Evolutionary conservation across 352 stramenopile species (phyloP).

Genomic region (Thalassiosira allenii): DNA sequence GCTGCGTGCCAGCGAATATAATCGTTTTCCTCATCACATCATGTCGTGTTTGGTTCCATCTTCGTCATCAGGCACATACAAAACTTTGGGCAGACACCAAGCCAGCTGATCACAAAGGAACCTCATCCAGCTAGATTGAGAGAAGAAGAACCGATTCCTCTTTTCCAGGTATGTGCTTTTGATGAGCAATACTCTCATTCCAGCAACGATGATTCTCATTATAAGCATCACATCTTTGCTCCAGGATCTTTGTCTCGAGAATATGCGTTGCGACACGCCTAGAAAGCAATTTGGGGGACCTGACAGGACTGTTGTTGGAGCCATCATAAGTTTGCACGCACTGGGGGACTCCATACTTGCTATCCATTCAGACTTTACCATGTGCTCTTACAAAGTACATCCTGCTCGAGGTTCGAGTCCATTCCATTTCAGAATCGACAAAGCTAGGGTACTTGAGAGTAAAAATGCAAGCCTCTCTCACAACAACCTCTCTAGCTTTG

Average conservation of each 20-base stretch:
- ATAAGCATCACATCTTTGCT: background rate
- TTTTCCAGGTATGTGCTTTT: slow-evolving; percentile 71
- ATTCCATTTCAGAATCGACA: slow-evolving; percentile 76
- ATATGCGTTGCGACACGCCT: slow-evolving; percentile 76
- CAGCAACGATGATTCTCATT: slow-evolving; percentile 35
- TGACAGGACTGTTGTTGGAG: slow-evolving; percentile 49
- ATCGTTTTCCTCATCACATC: too few species aligned
- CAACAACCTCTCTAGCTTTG: background rate
- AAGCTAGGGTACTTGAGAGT: slow-evolving; percentile 55
- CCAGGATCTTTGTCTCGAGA: slow-evolving; percentile 48
- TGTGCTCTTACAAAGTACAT: slow-evolving; percentile 81
- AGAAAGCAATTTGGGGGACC: slow-evolving; percentile 77
- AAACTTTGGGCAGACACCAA: slow-evolving; percentile 98
- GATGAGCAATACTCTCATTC: too few species aligned
- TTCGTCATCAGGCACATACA: too few species aligned
- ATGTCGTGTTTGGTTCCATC: too few species aligned
- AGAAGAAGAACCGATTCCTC: slow-evolving; percentile 58
- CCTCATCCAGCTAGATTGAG: slow-evolving; percentile 71
- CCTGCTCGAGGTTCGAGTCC: slow-evolving; percentile 57
- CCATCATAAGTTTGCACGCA: slow-evolving; percentile 73
- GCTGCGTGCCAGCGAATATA: too few species aligned
- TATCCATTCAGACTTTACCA: slow-evolving; percentile 81
- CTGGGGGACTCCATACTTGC: slow-evolving; percentile 68
- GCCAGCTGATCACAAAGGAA: slow-evolving; percentile 92
- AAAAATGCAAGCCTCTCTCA: slow-evolving; percentile 40